These are phyloP conservation scores for Populus hybrid DNA, from an alignment of 441 rosid genomes.

Conservation along the genomic window DNA sequence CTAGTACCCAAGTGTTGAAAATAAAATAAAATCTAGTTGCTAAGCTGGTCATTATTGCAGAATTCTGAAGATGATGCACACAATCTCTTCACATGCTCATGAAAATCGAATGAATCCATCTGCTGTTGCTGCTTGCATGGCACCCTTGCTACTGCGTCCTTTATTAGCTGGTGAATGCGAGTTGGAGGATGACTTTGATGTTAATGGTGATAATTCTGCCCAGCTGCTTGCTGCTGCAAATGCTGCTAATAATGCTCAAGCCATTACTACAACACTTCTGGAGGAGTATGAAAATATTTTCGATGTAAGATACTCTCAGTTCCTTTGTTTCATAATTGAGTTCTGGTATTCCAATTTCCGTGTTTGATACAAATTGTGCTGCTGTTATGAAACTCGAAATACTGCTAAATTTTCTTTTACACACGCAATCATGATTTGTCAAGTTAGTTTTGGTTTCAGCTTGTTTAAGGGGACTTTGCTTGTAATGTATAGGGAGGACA, in stretches of 20 bases:
- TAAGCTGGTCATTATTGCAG: slow-evolving; percentile 35
- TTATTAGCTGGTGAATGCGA: slow-evolving; percentile 96
- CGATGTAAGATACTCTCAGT: slow-evolving; percentile 59
- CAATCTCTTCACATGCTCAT: slow-evolving; percentile 70
- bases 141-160: slow-evolving; percentile 95
- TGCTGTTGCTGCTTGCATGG: slow-evolving; percentile 99
- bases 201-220: slow-evolving; percentile 83
- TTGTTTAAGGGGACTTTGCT: too few species aligned
- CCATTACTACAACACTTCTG: slow-evolving; percentile 74
- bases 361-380: slow-evolving; percentile 11
- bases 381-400: not conserved
- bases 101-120: slow-evolving; percentile 96
- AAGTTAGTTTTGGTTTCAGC: not conserved
- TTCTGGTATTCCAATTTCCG: slow-evolving; percentile 5
- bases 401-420: not conserved
- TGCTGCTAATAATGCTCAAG: slow-evolving; percentile 98
- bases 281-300: slow-evolving; percentile 92
- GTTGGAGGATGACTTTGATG: slow-evolving; percentile 84
- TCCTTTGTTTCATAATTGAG: slow-evolving; percentile 9
- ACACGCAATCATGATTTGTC: not conserved
- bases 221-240: slow-evolving; percentile 99
- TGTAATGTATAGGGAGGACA: too few species aligned
- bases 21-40: not conserved
- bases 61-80: slow-evolving; percentile 92
- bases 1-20: slow-evolving; percentile 5